Conservation (phyloP, 345 rosid species). For the Gossypium anomalum region DNA sequence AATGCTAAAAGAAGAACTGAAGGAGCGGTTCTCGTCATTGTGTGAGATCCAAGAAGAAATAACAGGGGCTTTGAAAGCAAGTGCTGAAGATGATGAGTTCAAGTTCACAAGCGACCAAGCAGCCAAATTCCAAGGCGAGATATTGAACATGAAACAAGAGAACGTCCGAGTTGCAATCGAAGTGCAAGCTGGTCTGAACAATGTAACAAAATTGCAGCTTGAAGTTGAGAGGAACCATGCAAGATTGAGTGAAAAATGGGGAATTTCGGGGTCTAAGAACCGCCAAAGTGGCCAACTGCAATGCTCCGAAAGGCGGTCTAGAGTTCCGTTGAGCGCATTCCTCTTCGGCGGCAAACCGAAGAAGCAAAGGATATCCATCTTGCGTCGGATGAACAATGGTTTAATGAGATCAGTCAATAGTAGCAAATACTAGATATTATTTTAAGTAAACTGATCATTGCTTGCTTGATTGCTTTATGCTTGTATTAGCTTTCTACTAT, state of each 20-base stretch:
- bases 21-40: conserved; percentile 57
- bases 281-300: conserved; percentile 22
- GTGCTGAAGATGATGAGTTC: conserved; percentile 89
- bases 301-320: conserved; percentile 42
- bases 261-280: conserved; percentile 44
- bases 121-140: conserved; percentile 94
- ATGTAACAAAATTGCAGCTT: conserved; percentile 61
- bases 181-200: conserved; percentile 88
- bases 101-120: conserved; percentile 92
- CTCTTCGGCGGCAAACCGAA: conserved; percentile 77
- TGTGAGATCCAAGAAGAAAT: conserved; percentile 67
- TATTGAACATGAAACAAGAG: conserved; percentile 97
- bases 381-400: conserved; percentile 50
- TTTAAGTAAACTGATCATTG: conserved; percentile 10
- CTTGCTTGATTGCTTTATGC: not conserved
- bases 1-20: conserved; percentile 57
- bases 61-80: conserved; percentile 48
- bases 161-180: conserved; percentile 88
- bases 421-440: conserved; percentile 21
- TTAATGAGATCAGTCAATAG: conserved; percentile 31
- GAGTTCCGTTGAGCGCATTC: conserved; percentile 82
- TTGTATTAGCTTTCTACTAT: conserved; percentile 2
- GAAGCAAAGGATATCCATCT: conserved; percentile 66
- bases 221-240: conserved; percentile 59
- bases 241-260: conserved; percentile 52